A percentile compares a stretch with the other conserved stretches of the same genome.
Evolutionary conservation across 1,284 basidiomycete species (phyloP).

Genomic region (Boletus semigastroideus): DNA sequence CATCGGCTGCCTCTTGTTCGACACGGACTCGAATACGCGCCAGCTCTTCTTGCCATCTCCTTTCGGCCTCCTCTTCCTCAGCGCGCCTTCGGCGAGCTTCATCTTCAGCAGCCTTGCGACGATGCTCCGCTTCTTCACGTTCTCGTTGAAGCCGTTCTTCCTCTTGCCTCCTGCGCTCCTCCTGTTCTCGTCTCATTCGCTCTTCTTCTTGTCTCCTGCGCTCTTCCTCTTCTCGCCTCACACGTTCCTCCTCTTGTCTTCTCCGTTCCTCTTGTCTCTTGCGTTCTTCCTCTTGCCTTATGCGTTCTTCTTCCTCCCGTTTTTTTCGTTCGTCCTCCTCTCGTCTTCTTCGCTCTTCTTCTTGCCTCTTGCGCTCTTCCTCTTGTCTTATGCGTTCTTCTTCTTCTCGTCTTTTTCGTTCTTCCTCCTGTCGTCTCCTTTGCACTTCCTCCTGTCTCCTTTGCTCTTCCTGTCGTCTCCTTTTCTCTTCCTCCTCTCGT

Average conservation of each 20-base stretch:
- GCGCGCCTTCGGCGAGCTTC: slow-evolving; percentile 7
- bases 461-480: slow-evolving; percentile 14
- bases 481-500: slow-evolving; percentile 4
- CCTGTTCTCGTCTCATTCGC: not conserved
- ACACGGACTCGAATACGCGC: slow-evolving; percentile 30
- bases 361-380: slow-evolving; percentile 5
- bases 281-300: slow-evolving; percentile 26
- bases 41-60: slow-evolving; percentile 33
- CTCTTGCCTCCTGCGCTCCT: slow-evolving; percentile 17
- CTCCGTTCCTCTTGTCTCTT: slow-evolving; percentile 2
- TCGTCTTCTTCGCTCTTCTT: slow-evolving; percentile 13
- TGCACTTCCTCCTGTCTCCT: slow-evolving; percentile 15
- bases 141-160: slow-evolving; percentile 19
- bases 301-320: slow-evolving; percentile 13
- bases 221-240: slow-evolving; percentile 12
- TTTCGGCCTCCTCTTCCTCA: slow-evolving; percentile 33
- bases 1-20: slow-evolving; percentile 35
- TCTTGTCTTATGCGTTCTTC: slow-evolving; percentile 12
- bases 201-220: slow-evolving; percentile 18
- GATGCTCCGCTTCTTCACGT: slow-evolving; percentile 22
- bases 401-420: slow-evolving; percentile 15
- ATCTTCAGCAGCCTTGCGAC: slow-evolving; percentile 18
- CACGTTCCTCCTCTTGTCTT: slow-evolving; percentile 25
- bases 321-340: slow-evolving; percentile 25
- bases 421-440: slow-evolving; percentile 5